A percentile compares a stretch with the other conserved stretches of the same genome.
phyloP scores from a whole-genome alignment of 352 stramenopile genomes.

The Paralagenidium karlingii region DNA sequence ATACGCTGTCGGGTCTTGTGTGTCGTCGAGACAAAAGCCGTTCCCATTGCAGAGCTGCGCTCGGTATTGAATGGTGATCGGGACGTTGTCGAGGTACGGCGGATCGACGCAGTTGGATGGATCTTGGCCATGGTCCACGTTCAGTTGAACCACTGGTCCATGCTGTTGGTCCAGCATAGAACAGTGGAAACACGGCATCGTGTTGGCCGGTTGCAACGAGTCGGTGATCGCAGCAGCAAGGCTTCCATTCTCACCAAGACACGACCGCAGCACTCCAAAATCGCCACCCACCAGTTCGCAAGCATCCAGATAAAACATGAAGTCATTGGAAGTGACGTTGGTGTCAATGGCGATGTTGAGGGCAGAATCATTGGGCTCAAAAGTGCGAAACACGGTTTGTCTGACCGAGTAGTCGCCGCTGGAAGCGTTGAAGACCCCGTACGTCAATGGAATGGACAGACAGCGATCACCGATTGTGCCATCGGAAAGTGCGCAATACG shows the following conservation, averaged over 20 bases:
- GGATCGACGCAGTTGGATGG: too few species aligned
- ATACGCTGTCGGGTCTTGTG: neutral
- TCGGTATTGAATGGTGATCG: conserved; percentile 18
- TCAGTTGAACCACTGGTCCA: conserved; percentile 12
- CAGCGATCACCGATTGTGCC: conserved; percentile 34
- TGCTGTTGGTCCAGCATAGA: conserved; percentile 4
- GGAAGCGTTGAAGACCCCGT: conserved; percentile 15
- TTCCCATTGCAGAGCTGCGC: conserved; percentile 40
- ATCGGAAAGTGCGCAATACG: conserved; percentile 36
- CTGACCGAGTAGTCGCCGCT: conserved; percentile 22
- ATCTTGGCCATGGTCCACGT: too few species aligned
- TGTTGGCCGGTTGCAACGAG: too few species aligned
- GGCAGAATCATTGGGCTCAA: conserved; percentile 4
- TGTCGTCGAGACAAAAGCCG: conserved; percentile 18
- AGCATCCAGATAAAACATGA: conserved; percentile 33
- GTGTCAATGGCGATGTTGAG: too few species aligned
- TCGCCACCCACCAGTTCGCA: conserved; percentile 35
- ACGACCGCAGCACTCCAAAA: conserved; percentile 32
- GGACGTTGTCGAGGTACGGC: too few species aligned
- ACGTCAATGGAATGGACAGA: conserved; percentile 24
- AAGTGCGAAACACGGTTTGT: conserved; percentile 1
- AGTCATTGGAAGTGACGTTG: too few species aligned
- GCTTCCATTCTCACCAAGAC: conserved; percentile 11
- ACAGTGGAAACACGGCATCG: conserved; percentile 49
- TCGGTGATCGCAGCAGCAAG: neutral